Evolutionary conservation across 2,329 filamentous ascomycete species (phyloP).

Genomic region (Penicillium sp.): DNA sequence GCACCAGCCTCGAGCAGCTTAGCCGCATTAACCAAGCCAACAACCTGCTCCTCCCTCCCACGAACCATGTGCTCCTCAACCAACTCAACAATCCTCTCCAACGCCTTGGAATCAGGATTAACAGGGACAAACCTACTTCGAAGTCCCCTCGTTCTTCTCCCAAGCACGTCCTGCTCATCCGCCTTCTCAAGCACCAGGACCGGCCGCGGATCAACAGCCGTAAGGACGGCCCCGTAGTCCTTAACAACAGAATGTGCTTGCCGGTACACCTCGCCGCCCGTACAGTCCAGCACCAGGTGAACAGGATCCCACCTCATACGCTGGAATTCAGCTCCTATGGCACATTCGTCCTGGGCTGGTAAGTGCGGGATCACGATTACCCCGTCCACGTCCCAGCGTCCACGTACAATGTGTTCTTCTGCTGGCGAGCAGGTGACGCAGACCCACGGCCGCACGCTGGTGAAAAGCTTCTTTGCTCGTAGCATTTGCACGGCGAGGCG

Average conservation of each 20-base stretch:
- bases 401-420: conserved; percentile 28
- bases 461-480: conserved; percentile 34
- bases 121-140: conserved; percentile 38
- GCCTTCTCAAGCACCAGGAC: conserved; percentile 12
- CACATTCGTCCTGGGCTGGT: conserved; percentile 24
- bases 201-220: conserved; percentile 32
- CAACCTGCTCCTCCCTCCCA: conserved; percentile 33
- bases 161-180: conserved; percentile 19
- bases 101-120: conserved; percentile 33
- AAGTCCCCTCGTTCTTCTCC: conserved; percentile 24
- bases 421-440: conserved; percentile 35
- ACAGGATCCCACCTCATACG: conserved; percentile 34
- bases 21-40: conserved; percentile 36
- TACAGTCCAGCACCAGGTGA: conserved; percentile 43
- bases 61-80: conserved; percentile 36
- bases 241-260: conserved; percentile 37
- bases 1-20: conserved; percentile 34
- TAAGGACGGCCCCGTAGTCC: conserved; percentile 35
- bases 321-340: conserved; percentile 34
- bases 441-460: conserved; percentile 34
- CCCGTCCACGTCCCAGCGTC: conserved; percentile 33
- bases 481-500: conserved; percentile 39
- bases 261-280: conserved; percentile 33
- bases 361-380: conserved; percentile 31
- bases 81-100: conserved; percentile 35